phyloP scores from a whole-genome alignment of 2,329 filamentous ascomycete species.

The Myriosclerotinia duriaeana region DNA sequence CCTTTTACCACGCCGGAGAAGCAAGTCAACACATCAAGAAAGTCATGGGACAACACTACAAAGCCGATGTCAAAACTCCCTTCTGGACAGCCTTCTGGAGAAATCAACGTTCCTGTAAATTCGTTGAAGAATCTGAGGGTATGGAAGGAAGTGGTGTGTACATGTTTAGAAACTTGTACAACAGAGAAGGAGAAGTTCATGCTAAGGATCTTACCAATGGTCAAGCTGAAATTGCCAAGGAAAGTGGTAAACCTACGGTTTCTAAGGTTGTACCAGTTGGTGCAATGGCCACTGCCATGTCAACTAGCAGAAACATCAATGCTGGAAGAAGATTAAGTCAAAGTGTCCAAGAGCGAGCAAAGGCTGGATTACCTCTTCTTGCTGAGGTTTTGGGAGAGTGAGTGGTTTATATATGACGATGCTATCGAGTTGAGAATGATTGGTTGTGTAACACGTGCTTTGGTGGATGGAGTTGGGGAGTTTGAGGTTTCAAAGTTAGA shows the following conservation, averaged over 20 bases:
- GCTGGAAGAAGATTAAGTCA: slow-evolving; percentile 36
- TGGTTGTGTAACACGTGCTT: not conserved
- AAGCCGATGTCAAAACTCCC: slow-evolving; percentile 43
- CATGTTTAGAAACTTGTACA: slow-evolving; percentile 40
- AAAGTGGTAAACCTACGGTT: slow-evolving; percentile 22
- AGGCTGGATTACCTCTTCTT: slow-evolving; percentile 34
- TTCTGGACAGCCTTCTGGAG: slow-evolving; percentile 42
- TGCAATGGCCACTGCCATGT: slow-evolving; percentile 36
- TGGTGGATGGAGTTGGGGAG: slow-evolving; percentile 12
- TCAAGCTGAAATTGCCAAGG: slow-evolving; percentile 17
- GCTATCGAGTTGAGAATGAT: not conserved
- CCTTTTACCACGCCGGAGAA: slow-evolving; percentile 60
- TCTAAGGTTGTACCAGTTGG: slow-evolving; percentile 23
- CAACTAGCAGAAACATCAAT: slow-evolving; percentile 33
- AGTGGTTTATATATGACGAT: not conserved
- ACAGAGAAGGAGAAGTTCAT: slow-evolving; percentile 33
- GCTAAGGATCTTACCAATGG: slow-evolving; percentile 29
- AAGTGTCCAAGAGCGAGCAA: slow-evolving; percentile 35
- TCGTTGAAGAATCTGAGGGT: slow-evolving; percentile 41
- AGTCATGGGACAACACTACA: slow-evolving; percentile 57
- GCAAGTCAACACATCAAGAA: slow-evolving; percentile 57
- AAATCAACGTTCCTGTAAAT: slow-evolving; percentile 40
- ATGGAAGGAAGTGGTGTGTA: slow-evolving; percentile 40
- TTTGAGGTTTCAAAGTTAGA: not conserved
- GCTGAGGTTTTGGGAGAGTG: slow-evolving; percentile 28